These are phyloP conservation scores for Coniophora puteana DNA, from an alignment of 1,284 basidiomycete species.

Conservation along the genomic window DNA sequence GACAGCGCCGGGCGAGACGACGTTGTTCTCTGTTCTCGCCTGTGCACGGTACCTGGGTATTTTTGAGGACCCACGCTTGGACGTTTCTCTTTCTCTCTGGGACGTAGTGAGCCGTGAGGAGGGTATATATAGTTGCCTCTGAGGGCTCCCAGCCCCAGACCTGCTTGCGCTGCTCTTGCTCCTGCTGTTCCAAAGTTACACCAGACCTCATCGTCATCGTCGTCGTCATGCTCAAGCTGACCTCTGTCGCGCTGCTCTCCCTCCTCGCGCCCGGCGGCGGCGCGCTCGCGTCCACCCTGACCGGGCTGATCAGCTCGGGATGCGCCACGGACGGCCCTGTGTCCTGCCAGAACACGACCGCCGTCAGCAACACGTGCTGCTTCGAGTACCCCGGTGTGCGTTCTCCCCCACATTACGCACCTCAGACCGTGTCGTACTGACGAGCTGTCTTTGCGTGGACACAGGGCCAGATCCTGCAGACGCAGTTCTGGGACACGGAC, in stretches of 20 bases:
- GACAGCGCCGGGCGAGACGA: no score
- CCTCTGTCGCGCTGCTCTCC: constrained; percentile 5
- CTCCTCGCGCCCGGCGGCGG: constrained; percentile 3
- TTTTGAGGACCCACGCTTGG: no score
- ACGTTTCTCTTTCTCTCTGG: no score
- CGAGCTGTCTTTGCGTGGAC: constrained; percentile 16
- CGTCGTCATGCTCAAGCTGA: no score
- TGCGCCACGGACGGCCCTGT: constrained; percentile 36
- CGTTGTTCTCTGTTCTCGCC: no score
- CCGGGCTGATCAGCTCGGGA: constrained; percentile 30
- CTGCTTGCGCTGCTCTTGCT: no score
- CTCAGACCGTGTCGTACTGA: neutral
- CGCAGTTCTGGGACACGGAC: constrained; percentile 61
- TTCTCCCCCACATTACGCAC: neutral
- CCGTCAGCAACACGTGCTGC: constrained; percentile 38
- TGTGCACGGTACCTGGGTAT: no score
- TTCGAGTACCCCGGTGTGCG: constrained; percentile 45
- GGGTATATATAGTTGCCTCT: no score
- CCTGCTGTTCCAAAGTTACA: no score
- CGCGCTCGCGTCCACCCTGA: constrained; percentile 12
- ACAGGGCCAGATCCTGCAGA: constrained; percentile 55
- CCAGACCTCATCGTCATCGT: no score
- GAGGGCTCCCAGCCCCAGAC: no score
- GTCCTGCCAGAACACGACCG: constrained; percentile 44
- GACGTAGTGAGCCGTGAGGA: no score